Evolutionary conservation across 2,329 filamentous ascomycete species (phyloP), one percentile per base, ranked within the genome.

Genomic region (Dothidotthia symphoricarpi): DNA sequence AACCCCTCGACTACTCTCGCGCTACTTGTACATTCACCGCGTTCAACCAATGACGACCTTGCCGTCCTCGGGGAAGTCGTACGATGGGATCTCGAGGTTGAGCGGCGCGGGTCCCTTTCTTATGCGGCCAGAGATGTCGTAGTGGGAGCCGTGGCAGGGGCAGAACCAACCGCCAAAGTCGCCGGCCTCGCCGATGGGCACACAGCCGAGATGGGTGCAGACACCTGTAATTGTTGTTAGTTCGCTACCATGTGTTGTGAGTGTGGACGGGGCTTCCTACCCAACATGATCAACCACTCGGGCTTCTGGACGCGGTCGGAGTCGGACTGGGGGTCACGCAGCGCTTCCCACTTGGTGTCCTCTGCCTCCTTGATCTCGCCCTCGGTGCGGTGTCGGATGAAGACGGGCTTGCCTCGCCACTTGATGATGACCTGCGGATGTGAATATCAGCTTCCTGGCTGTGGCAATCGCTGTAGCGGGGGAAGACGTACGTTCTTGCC

Each of bases 131-230:
- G 90, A 97, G 72, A 98, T 97, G 71, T 98, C 93, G 82, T 98
- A 98, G 80, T 98, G 93, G 59, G 90, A 96, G 73, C 93, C 93
- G 82, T 98, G 93, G 86, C 93, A 98, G 55, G 93, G 93, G 80
- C 93, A 98, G 86, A 98, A 98, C 93, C 93, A 98, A 68, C 93
- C 93, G 69, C 93, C 93, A 66, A 78, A 98, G 74, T 98, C 94
- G 71, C 93, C 93, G 53, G 93, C 88, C 78, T 98, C 93, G 66
- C 94, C 93, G 64, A 98, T 98, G 68, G 93, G 93, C 59, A 98
- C 93, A 81, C 93, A 98, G 75, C 93, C 93, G 68, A 98, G 78
- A 75, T 98, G 93, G 66, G 93, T 98, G 86, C 93, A 98, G 73
- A 98, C 91, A 75, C 89, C 88, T 91, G 52, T 43, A 32, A 15